These are phyloP conservation scores for Polyporus arcularius DNA, from an alignment of 768 basidiomycete species.

Conservation along the genomic window DNA sequence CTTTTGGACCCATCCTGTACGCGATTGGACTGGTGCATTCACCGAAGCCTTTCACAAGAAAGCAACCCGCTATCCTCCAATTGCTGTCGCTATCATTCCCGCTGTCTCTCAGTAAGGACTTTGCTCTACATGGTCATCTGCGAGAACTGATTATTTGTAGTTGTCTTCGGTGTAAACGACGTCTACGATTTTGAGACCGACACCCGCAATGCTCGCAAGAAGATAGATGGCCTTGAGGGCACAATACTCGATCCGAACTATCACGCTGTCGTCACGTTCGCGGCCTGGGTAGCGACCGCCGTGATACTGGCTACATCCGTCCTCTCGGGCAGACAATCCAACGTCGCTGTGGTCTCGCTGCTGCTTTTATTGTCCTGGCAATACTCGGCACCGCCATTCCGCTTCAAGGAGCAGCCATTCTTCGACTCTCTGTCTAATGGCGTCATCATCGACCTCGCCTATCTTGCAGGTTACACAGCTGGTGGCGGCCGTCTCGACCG, in stretches of 20 bases:
- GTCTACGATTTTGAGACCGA: slow-evolving; percentile 14
- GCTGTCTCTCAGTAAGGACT: not conserved
- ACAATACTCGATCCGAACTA: slow-evolving; percentile 5
- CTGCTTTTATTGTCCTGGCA: slow-evolving; percentile 6
- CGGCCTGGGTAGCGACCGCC: not conserved
- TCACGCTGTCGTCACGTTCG: not conserved
- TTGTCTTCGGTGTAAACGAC: slow-evolving; percentile 15
- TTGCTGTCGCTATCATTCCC: slow-evolving; percentile 7
- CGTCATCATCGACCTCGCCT: slow-evolving; percentile 8
- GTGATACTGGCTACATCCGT: not conserved
- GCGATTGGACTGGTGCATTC: slow-evolving; percentile 9
- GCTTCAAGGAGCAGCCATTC: slow-evolving; percentile 11
- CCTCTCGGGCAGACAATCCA: not conserved
- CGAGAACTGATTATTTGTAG: not conserved
- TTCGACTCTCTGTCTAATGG: slow-evolving; percentile 14
- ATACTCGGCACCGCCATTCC: slow-evolving; percentile 11
- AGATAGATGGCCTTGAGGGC: slow-evolving; percentile 9
- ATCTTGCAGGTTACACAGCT: slow-evolving; percentile 8
- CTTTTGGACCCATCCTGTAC: slow-evolving; percentile 13
- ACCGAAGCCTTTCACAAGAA: not conserved
- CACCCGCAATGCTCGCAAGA: slow-evolving; percentile 12
- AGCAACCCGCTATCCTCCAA: not conserved
- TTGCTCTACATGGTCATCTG: not conserved
- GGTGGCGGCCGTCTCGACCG: not conserved
- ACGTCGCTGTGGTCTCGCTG: not conserved